Percentiles rank a stretch among this genome's conserved stretches.
Evolutionary conservation across 2,329 filamentous ascomycete species (phyloP).

Genomic region (Phialocephala sp.): DNA sequence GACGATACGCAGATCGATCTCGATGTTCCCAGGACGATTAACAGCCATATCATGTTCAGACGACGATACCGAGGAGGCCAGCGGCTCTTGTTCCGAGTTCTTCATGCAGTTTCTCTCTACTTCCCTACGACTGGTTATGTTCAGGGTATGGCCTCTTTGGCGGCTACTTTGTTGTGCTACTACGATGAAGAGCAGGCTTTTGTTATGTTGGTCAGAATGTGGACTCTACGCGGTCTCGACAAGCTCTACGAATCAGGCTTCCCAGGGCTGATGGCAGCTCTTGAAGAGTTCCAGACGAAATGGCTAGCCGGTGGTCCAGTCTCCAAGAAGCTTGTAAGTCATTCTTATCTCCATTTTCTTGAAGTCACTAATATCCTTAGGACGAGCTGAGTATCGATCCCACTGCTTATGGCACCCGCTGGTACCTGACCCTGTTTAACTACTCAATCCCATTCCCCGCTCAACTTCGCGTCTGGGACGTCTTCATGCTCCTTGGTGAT

Average conservation of each 20-base stretch:
- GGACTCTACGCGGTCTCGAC: slow-evolving; percentile 86
- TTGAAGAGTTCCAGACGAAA: slow-evolving; percentile 81
- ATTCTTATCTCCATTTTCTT: background rate
- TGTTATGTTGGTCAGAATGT: slow-evolving; percentile 94
- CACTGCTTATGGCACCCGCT: slow-evolving; percentile 93
- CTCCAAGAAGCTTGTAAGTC: slow-evolving; percentile 76
- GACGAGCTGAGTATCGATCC: slow-evolving; percentile 79
- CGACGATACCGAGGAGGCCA: slow-evolving; percentile 90
- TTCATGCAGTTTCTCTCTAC: slow-evolving; percentile 91
- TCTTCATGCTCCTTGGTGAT: slow-evolving; percentile 93
- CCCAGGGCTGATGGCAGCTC: slow-evolving; percentile 81
- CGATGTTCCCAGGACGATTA: slow-evolving; percentile 94
- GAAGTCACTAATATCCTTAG: slow-evolving; percentile 48
- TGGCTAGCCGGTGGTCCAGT: slow-evolving; percentile 84
- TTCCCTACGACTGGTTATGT: slow-evolving; percentile 93
- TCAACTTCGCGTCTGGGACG: slow-evolving; percentile 95
- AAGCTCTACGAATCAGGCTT: slow-evolving; percentile 86
- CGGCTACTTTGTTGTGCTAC: slow-evolving; percentile 92
- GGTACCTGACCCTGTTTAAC: slow-evolving; percentile 98
- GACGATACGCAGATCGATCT: slow-evolving; percentile 98
- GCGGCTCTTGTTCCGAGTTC: slow-evolving; percentile 86
- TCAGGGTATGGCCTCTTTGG: slow-evolving; percentile 95
- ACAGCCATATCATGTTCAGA: slow-evolving; percentile 96
- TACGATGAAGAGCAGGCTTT: slow-evolving; percentile 96
- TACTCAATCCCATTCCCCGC: slow-evolving; percentile 93